These are phyloP conservation scores for Apocynum venetum DNA, from an alignment of 257 asterid genomes.

Conservation along the genomic window DNA sequence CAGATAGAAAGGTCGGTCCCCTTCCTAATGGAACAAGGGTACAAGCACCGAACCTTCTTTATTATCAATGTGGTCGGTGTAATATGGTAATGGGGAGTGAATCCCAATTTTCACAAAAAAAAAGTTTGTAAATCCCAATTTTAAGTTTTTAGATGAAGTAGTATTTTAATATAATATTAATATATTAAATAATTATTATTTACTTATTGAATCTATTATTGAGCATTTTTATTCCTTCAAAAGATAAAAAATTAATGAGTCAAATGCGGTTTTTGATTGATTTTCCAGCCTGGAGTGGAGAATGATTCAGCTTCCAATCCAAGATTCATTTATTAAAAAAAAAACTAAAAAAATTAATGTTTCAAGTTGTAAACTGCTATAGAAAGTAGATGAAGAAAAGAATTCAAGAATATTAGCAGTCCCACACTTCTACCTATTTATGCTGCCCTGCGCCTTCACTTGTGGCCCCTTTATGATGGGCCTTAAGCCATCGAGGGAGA, in stretches of 20 bases:
- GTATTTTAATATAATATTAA: no score
- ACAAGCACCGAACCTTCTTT: not conserved
- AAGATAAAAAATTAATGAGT: no score
- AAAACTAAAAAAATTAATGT: not conserved
- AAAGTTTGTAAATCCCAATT: no score
- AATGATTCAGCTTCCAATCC: not conserved
- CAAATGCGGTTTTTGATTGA: no score
- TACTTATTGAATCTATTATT: no score
- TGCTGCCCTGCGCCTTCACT: no score
- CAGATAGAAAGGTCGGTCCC: not conserved
- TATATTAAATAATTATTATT: no score
- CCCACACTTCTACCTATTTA: not conserved
- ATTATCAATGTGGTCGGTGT: not conserved
- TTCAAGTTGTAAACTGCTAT: not conserved
- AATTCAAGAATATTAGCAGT: not conserved
- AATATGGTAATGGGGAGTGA: not conserved
- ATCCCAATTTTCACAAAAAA: no score
- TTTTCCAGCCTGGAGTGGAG: not conserved
- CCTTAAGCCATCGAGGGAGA: no score
- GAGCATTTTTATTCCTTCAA: no score
- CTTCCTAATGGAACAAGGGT: not conserved
- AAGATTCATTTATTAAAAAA: not conserved
- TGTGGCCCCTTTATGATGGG: no score
- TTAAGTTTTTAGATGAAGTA: no score
- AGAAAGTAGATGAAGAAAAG: not conserved